A percentile compares a stretch with the other conserved stretches of the same genome.
phyloP scores from a whole-genome alignment of 2,329 filamentous ascomycete genomes.

The Macroventuria anomochaeta region DNA sequence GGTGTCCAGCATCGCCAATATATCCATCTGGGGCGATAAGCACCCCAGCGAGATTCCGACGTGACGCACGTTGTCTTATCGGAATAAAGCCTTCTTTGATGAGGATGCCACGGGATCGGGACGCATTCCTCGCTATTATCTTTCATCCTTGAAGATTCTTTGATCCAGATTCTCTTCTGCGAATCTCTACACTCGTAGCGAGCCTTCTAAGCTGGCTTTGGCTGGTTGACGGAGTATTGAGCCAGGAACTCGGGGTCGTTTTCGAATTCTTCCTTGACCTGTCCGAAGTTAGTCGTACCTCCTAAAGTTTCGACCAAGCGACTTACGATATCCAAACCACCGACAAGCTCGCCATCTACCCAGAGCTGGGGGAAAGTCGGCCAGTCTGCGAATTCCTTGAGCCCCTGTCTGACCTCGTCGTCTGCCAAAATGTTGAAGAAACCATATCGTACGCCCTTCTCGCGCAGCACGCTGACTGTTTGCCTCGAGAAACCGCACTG shows the following conservation, averaged over 20 bases:
- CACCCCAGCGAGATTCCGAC: neutral
- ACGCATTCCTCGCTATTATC: neutral
- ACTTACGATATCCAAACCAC: slow-evolving; percentile 93
- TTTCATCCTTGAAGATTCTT: neutral
- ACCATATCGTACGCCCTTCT: slow-evolving; percentile 91
- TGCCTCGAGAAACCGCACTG: slow-evolving; percentile 95
- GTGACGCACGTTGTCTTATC: neutral
- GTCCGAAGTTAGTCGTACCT: slow-evolving; percentile 30
- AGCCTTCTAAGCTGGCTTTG: slow-evolving; percentile 4
- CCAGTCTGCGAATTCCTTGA: slow-evolving; percentile 99
- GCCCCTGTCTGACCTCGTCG: slow-evolving; percentile 92
- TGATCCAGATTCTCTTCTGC: neutral
- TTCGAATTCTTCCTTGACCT: slow-evolving; percentile 94
- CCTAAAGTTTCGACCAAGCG: neutral
- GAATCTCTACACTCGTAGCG: slow-evolving; percentile 16
- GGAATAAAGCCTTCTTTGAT: neutral
- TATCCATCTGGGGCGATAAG: too few relatives aligned
- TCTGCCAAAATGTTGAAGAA: slow-evolving; percentile 99
- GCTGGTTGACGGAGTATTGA: slow-evolving; percentile 64
- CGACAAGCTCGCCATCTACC: slow-evolving; percentile 87
- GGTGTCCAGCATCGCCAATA: too few relatives aligned
- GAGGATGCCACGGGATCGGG: neutral
- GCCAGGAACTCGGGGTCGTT: slow-evolving; percentile 83
- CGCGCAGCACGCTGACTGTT: slow-evolving; percentile 82
- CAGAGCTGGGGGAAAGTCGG: slow-evolving; percentile 96